A percentile compares a stretch with the other conserved stretches of the same genome.
Conservation (phyloP, 208 protist species). For the Phytomonas sp. region DNA sequence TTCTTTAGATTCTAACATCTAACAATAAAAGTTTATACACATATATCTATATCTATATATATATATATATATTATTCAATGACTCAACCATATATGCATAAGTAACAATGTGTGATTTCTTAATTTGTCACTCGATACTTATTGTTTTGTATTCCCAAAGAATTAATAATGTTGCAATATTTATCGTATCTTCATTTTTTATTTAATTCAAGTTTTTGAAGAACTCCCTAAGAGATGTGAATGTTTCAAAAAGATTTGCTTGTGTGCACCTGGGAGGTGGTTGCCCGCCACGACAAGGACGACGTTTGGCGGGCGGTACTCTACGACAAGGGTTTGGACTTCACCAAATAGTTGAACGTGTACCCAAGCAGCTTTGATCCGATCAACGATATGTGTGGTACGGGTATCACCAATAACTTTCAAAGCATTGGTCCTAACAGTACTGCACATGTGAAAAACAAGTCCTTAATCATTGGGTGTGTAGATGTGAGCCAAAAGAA, state of each 20-base stretch:
- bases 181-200: conserved; percentile 12
- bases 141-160: not conserved
- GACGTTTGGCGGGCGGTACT: conserved; percentile 90
- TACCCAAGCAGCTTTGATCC: conserved; percentile 89
- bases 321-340: conserved; percentile 88
- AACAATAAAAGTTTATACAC: not conserved
- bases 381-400: conserved; percentile 69
- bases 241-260: conserved; percentile 37
- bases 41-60: not conserved
- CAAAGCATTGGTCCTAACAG: conserved; percentile 77
- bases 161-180: not conserved
- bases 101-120: not conserved
- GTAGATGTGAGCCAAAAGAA: conserved; percentile 36
- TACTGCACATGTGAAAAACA: conserved; percentile 47
- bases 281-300: conserved; percentile 81
- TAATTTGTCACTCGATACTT: not conserved
- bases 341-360: conserved; percentile 80
- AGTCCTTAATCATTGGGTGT: conserved; percentile 62
- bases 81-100: not conserved
- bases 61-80: not conserved
- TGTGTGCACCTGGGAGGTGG: conserved; percentile 82
- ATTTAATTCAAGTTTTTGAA: conserved; percentile 4
- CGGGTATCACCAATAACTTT: conserved; percentile 78
- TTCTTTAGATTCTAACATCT: not conserved
- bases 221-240: not conserved